Evolutionary conservation across 495 filamentous ascomycete species (phyloP).

Genomic region (Neurospora tetraspora): DNA sequence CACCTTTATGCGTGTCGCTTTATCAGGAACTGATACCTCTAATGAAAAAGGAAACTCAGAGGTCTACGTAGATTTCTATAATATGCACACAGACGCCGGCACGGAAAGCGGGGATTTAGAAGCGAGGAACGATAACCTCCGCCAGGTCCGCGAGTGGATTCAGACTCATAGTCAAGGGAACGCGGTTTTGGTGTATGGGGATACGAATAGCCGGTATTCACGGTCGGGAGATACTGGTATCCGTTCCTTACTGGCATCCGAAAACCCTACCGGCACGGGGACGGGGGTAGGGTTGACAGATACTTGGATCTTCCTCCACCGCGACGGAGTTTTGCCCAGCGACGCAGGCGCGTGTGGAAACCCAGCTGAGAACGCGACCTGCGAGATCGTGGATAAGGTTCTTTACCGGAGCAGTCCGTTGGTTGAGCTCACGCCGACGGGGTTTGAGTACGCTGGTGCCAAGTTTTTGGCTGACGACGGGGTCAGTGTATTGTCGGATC

Average conservation of each 20-base stretch:
- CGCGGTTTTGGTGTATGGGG: conserved; percentile 49
- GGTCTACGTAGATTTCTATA: conserved; percentile 48
- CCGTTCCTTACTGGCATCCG: conserved; percentile 26
- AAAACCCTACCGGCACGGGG: conserved; percentile 13
- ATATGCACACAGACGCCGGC: conserved; percentile 54
- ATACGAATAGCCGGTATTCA: conserved; percentile 51
- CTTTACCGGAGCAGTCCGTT: conserved; percentile 44
- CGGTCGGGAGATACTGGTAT: conserved; percentile 39
- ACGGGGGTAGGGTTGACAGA: conserved; percentile 30
- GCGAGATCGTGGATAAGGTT: conserved; percentile 56
- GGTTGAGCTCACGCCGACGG: conserved; percentile 30
- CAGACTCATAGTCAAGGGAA: conserved; percentile 41
- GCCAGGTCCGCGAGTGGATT: conserved; percentile 47
- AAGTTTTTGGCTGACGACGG: conserved; percentile 44
- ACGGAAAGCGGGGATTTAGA: conserved; percentile 34
- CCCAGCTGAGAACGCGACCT: conserved; percentile 36
- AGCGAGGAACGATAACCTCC: conserved; percentile 44
- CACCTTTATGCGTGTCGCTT: no score
- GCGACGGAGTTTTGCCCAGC: conserved; percentile 33
- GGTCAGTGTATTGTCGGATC: conserved; percentile 43
- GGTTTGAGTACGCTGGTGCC: conserved; percentile 38
- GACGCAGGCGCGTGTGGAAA: conserved; percentile 39
- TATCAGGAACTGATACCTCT: background rate
- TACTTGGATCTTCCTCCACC: conserved; percentile 42
- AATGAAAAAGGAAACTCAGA: conserved; percentile 12